These are phyloP conservation scores for Neurospora terricola DNA, from an alignment of 495 filamentous ascomycete genomes.

Conservation along the genomic window DNA sequence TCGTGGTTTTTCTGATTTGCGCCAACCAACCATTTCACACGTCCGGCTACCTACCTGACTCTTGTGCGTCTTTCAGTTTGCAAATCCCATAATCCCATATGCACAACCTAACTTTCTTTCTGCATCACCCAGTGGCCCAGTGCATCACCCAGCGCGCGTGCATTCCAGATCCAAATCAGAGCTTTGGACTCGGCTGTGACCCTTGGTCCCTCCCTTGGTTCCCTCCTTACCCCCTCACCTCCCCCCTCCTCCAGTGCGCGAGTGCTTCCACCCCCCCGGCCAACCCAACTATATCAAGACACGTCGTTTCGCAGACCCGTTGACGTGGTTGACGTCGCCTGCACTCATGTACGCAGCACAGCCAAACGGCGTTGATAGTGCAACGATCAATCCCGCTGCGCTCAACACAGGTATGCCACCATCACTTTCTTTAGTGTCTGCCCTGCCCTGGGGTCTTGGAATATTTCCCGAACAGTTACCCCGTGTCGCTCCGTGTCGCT, in stretches of 20 bases:
- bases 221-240: neutral
- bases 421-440: slow-evolving; percentile 4
- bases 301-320: slow-evolving; percentile 43
- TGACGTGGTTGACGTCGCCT: slow-evolving; percentile 31
- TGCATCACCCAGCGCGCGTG: slow-evolving; percentile 32
- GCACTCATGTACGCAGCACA: slow-evolving; percentile 46
- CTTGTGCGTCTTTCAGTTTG: neutral
- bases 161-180: slow-evolving; percentile 29
- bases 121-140: slow-evolving; percentile 29
- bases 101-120: slow-evolving; percentile 22
- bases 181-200: slow-evolving; percentile 19
- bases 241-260: slow-evolving; percentile 12
- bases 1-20: slow-evolving; percentile 15
- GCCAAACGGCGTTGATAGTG: slow-evolving; percentile 46
- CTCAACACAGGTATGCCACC: slow-evolving; percentile 42
- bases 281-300: slow-evolving; percentile 49
- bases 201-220: neutral
- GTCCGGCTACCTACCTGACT: neutral
- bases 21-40: slow-evolving; percentile 16
- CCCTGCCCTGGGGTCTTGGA: neutral
- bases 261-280: slow-evolving; percentile 10
- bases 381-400: slow-evolving; percentile 46
- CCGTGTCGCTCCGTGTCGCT: neutral
- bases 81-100: slow-evolving; percentile 15
- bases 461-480: slow-evolving; percentile 6